Base-by-base conservation (phyloP, 306 rosid genomes). In the Gynostemma pentaphyllum region DNA sequence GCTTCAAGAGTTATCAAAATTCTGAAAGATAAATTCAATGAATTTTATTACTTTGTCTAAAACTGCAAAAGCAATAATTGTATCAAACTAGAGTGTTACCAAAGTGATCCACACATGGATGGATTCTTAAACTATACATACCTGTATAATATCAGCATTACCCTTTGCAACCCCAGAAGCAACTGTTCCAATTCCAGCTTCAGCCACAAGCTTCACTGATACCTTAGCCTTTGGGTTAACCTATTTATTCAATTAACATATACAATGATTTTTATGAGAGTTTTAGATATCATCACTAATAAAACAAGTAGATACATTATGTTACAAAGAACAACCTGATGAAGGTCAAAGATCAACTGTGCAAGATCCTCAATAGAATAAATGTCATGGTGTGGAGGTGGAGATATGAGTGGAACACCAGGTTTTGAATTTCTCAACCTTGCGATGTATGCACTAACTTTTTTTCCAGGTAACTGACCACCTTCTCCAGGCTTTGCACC, bases 401-500 rank as follows among this genome's bases (percentile, higher is more conserved):
- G 99, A 82, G 99, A 92, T 71, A 92, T 92, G 70, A 92, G 99
- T 5, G 99, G 99, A 52, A 92, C 96, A 70, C 99, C 99, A 45
- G 99, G 99, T 76, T 92, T 92, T 21, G 99, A 92, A 72, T 88
- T 92, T 75, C 99, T 92, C 85, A 92, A 78, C 80, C 96, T 84
- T 27, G 99, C 99, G 39, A 92, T 92, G 69, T 92, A 92, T 75
- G 95, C 95, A 80, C 99, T 91, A 70, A 91, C 98, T 91, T 91
- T 91, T 82, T 88, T 91, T 32, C 98, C 98, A 68, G 98, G 98
- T 75, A 88, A 76, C 62, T 91, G 98, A 37, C 98, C 98, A 63
- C 98, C 98, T 85, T 91, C 98, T 49, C 98, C 98, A 45, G 98
- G 98, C 78, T 92, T 92, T 32, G 99, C 99, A 52, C 99, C 99